Base-by-base conservation (phyloP, 2,329 filamentous ascomycete species). In the Cercospora canescens region DNA sequence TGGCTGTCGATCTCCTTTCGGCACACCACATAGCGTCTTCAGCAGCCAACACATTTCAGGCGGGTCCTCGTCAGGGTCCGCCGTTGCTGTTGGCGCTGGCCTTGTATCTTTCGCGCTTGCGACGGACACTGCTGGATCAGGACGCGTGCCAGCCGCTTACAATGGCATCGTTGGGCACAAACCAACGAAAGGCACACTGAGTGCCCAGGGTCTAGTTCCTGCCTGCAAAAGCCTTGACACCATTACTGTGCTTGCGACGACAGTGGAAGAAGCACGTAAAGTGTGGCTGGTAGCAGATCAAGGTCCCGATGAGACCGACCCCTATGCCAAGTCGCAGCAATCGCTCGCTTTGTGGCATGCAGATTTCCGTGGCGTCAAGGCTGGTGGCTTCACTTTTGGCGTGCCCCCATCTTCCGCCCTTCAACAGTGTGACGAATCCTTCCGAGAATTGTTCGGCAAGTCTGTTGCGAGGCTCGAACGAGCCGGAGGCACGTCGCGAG, bases 181-280 rank as follows among this genome's bases (percentile, higher is more conserved):
- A 71, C 84, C 84, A 0, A 87, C 85, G 1, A 81, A 84, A 63
- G 85, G 83, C 3, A 83, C 84, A 0, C 75, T 87, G 4, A 84
- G 83, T 11, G 79, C 82, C 5, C 74, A 75, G 1, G 84, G 85
- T 2, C 79, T 87, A 0, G 79, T 84, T 6, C 85, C 85, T 2
- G 86, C 87, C 1, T 88, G 87, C 67, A 78, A 83, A 21, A 85
- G 83, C 0, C 79, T 88, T 1, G 86, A 88, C 74, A 87, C 85
- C 66, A 82, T 87, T 18, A 84, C 86, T 0, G 81, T 88, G 32
- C 80, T 86, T 62, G 79, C 85, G 1, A 77, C 79, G 26, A 85
- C 79, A 1, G 77, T 85, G 9, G 74, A 77, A 1, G 85, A 87
- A 68, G 82, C 83, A 6, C 77, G 85, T 30, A 78, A 72, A 1